Evolutionary conservation across 148 eudicot species (phyloP).

Genomic region (Polygonum maritimum): DNA sequence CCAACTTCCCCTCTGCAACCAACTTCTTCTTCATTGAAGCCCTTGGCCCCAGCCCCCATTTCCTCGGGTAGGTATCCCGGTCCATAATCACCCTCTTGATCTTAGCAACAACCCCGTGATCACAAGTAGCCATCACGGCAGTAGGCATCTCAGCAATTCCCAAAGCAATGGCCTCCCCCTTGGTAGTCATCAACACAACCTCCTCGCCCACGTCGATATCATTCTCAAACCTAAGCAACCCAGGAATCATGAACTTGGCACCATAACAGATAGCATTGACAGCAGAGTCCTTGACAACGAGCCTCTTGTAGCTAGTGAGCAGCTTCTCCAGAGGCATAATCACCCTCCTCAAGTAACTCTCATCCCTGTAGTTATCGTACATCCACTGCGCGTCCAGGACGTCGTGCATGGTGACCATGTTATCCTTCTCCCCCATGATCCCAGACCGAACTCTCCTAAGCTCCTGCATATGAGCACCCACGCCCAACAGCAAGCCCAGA

Average conservation of each 20-base stretch:
- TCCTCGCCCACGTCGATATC: slow-evolving; percentile 85
- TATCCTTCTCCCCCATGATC: slow-evolving; percentile 80
- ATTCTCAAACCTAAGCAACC: slow-evolving; percentile 92
- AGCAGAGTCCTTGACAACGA: slow-evolving; percentile 90
- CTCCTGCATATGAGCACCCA: slow-evolving; percentile 96
- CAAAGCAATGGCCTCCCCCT: slow-evolving; percentile 34
- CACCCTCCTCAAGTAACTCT: slow-evolving; percentile 72
- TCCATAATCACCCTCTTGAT: slow-evolving; percentile 99
- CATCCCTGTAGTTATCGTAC: slow-evolving; percentile 80
- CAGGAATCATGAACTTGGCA: slow-evolving; percentile 91
- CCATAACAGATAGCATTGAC: slow-evolving; percentile 96
- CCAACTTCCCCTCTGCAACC: slow-evolving; percentile 73
- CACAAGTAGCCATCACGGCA: slow-evolving; percentile 97
- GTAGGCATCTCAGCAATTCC: slow-evolving; percentile 98
- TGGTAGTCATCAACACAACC: slow-evolving; percentile 83
- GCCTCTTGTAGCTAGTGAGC: slow-evolving; percentile 78
- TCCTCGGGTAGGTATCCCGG: slow-evolving; percentile 89
- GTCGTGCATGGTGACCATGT: slow-evolving; percentile 93
- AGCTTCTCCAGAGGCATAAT: slow-evolving; percentile 83
- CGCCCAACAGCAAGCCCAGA: slow-evolving; percentile 75
- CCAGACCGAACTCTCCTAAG: slow-evolving; percentile 71
- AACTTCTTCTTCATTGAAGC: slow-evolving; percentile 92
- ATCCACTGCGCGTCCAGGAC: slow-evolving; percentile 97
- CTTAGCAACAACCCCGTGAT: slow-evolving; percentile 91
- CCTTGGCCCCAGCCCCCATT: slow-evolving; percentile 91